Base-by-base conservation (phyloP, 345 rosid species). In the Zanthoxylum bungeanum region DNA sequence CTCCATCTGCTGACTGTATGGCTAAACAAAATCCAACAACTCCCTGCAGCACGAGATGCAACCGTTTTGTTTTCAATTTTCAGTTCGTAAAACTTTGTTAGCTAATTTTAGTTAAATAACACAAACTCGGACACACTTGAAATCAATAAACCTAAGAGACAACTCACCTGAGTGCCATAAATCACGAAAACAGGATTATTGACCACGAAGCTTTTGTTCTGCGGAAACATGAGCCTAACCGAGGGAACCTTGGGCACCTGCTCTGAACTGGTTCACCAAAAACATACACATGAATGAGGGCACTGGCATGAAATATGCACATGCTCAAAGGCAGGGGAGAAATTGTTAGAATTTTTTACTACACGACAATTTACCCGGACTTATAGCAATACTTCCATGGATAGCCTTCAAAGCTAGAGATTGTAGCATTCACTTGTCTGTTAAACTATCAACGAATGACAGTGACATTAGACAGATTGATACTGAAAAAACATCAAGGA, bases 331-430 rank as follows among this genome's bases (percentile, higher is more conserved):
- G 30, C 42, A 24, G 60, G 64, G 6, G 49, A 7, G 7, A 75
- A 57, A 22, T 5, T 27, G 10, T n/a, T n/a, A 39, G 59, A 65
- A 50, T 57, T 44, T 61, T 73, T 64, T 42, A 51, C 30, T 21
- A 53, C 49, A 39, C 66, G 75, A 59, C 72, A 52, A 73, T 39
- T 76, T 52, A 93, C 98, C 97, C 87, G 77, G 92, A 58, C 77
- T 85, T 85, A 74, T 91, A 93, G 87, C 97, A 93, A 76, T 84
- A 85, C 55, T 87, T 81, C 92, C 89, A 93, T 9, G 91, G 86
- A 62, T 56, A 80, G 73, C 66, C 92, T 65, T 85, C 70, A 65
- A 79, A 67, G 61, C 80, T 87, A 63, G 78, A 73, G 64, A 74
- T 77, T 8, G 88, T 77, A 67, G 83, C 82, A 80, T 88, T 87